Evolutionary conservation across 2,329 filamentous ascomycete species (phyloP).

Genomic region (Capronia epimyces): DNA sequence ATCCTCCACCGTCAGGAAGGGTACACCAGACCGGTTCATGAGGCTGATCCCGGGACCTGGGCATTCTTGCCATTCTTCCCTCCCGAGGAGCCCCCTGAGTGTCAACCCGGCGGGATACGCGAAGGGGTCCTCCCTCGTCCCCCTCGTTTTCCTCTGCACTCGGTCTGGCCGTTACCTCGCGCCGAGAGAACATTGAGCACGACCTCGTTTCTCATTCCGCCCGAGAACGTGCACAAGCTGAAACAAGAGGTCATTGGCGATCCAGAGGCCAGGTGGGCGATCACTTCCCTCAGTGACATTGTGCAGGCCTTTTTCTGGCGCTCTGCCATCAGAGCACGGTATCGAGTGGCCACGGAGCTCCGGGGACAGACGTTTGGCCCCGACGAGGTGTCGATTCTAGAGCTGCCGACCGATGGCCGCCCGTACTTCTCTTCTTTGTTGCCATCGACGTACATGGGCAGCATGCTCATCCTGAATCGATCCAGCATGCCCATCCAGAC

Average conservation of each 20-base stretch:
- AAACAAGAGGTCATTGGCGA: conserved; percentile 41
- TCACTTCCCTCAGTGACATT: conserved; percentile 11
- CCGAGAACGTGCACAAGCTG: too few species aligned
- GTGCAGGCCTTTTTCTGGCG: conserved; percentile 8
- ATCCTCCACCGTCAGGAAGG: too few species aligned
- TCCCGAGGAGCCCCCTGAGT: too few species aligned
- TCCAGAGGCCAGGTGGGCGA: not conserved
- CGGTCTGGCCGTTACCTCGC: too few species aligned
- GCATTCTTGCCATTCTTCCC: too few species aligned
- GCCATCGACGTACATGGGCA: conserved; percentile 6
- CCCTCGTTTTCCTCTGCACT: too few species aligned
- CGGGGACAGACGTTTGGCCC: conserved; percentile 3
- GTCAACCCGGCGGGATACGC: too few species aligned
- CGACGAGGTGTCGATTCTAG: conserved; percentile 9
- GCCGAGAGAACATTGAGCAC: too few species aligned
- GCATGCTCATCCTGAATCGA: conserved; percentile 3
- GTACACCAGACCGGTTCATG: too few species aligned
- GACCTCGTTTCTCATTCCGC: too few species aligned
- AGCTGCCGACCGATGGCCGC: conserved; percentile 4
- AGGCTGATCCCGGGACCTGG: too few species aligned
- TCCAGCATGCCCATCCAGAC: not conserved
- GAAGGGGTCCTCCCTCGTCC: too few species aligned
- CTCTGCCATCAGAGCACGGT: conserved; percentile 5
- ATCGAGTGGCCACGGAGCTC: conserved; percentile 4
- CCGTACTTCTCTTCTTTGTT: conserved; percentile 3